Base-by-base conservation (phyloP, 2,329 filamentous ascomycete genomes). In the Xylariaceae sp. region DNA sequence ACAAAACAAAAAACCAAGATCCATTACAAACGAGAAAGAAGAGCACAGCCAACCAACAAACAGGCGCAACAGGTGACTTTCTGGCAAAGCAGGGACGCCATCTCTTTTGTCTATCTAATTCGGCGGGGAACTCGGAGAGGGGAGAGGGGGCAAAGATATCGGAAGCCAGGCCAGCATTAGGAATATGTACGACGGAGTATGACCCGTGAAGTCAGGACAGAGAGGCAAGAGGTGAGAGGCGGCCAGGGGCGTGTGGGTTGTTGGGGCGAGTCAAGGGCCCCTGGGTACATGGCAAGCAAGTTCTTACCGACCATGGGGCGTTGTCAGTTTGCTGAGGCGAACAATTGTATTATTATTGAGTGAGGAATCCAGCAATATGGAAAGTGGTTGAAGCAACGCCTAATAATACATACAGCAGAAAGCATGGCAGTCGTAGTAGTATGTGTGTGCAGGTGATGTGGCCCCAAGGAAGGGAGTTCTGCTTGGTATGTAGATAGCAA, bases 321-420 rank as follows among this genome's bases (percentile, higher is more conserved):
- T 51, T 41, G 30, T 39, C 49, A 59, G 56, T 51, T 58, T 58
- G 62, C 56, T 57, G 58, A 62, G 52, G 58, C 60, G 63, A 63
- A 61, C 65, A 65, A 57, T 65, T 70, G 68, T 70, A 70, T 65
- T 69, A 67, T 67, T 70, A 70, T 64, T 63, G 63, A 65, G 65
- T 63, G 63, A 65, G 65, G 64, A 65, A 62, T 66, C 66, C 63
- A 69, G 61, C 66, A 68, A 64, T 63, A 68, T 58, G 65, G 59
- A 62, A 30, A 54, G 61, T 56, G 63, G 61, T 49, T 53, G 55
- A 61, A 52, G 47, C 58, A 56, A 61, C 53, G 60, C 62, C 64
- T 64, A 65, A 64, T 61, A 65, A 56, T 64, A 66, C 57, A 55
- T 54, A 55, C 56, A 61, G 56, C 56, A 56, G 57, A 53, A 39